Conservation (phyloP, 2,329 filamentous ascomycete genomes). For the Dissoconium aciculare region DNA sequence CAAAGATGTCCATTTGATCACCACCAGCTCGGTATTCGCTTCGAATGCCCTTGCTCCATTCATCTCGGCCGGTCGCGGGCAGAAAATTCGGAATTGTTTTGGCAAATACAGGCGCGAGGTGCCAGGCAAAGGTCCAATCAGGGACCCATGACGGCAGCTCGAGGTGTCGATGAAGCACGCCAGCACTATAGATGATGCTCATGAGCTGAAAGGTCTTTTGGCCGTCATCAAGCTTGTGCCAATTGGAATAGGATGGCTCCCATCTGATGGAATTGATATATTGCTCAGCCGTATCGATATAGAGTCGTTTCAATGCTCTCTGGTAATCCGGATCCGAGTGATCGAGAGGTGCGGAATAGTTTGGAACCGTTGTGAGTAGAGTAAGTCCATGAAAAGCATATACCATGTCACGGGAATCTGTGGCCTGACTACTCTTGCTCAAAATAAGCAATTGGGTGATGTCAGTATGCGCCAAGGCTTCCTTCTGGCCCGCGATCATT, state of each 20-base stretch:
- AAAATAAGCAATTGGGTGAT: slow-evolving; percentile 21
- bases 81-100: slow-evolving; percentile 14
- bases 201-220: slow-evolving; percentile 16
- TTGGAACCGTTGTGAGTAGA: slow-evolving; percentile 13
- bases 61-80: slow-evolving; percentile 9
- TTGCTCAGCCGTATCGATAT: slow-evolving; percentile 15
- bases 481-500: slow-evolving; percentile 18
- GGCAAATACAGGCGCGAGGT: slow-evolving; percentile 19
- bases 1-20: slow-evolving; percentile 14
- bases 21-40: slow-evolving; percentile 17
- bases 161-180: slow-evolving; percentile 17
- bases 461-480: slow-evolving; percentile 16
- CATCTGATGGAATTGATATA: slow-evolving; percentile 17
- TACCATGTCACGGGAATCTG: slow-evolving; percentile 18
- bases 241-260: slow-evolving; percentile 14
- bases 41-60: slow-evolving; percentile 16
- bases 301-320: slow-evolving; percentile 11
- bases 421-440: slow-evolving; percentile 19
- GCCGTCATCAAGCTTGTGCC: slow-evolving; percentile 14
- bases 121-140: slow-evolving; percentile 20
- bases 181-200: slow-evolving; percentile 21
- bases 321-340: slow-evolving; percentile 13
- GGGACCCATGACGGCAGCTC: slow-evolving; percentile 23
- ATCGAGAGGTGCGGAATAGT: slow-evolving; percentile 14
- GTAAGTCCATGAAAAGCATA: slow-evolving; percentile 20